Evolutionary conservation across 139 green algal species (phyloP).

Genomic region (Auxenochlorella pyrenoidosa): DNA sequence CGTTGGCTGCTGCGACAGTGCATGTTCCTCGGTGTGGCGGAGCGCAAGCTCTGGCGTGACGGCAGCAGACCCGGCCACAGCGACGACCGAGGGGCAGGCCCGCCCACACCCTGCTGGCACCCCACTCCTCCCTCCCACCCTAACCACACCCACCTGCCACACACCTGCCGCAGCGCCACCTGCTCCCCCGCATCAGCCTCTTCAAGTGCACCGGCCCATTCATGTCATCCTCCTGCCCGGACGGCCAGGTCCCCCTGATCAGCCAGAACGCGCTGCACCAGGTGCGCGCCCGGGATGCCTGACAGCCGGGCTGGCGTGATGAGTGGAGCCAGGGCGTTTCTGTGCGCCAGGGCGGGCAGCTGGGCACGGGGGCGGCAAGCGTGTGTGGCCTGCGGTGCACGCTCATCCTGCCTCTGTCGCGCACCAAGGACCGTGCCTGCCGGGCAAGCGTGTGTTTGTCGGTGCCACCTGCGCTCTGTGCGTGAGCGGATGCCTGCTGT

Average conservation of each 20-base stretch:
- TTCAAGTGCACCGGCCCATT: conserved; percentile 37
- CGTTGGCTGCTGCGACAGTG: too few species aligned
- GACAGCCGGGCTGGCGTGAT: background rate
- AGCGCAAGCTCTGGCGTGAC: too few species aligned
- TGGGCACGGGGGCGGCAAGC: background rate
- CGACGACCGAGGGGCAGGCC: too few species aligned
- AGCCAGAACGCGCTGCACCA: conserved; percentile 6
- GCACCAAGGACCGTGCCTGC: too few species aligned
- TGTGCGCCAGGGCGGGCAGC: background rate
- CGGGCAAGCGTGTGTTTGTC: background rate
- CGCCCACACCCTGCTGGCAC: too few species aligned
- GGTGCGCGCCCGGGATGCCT: background rate
- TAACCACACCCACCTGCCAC: too few species aligned
- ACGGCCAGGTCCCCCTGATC: conserved; percentile 26
- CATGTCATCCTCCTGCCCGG: background rate
- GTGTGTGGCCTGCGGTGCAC: background rate
- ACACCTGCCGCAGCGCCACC: background rate
- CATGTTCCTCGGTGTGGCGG: too few species aligned
- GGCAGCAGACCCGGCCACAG: too few species aligned
- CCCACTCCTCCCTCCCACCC: too few species aligned
- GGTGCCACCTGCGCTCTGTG: background rate
- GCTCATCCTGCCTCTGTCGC: background rate
- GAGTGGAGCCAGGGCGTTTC: background rate
- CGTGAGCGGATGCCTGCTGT: background rate
- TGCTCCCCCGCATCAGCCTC: background rate